phyloP scores from a whole-genome alignment of 805 yeast species.

The Lipomyces kockii region DNA sequence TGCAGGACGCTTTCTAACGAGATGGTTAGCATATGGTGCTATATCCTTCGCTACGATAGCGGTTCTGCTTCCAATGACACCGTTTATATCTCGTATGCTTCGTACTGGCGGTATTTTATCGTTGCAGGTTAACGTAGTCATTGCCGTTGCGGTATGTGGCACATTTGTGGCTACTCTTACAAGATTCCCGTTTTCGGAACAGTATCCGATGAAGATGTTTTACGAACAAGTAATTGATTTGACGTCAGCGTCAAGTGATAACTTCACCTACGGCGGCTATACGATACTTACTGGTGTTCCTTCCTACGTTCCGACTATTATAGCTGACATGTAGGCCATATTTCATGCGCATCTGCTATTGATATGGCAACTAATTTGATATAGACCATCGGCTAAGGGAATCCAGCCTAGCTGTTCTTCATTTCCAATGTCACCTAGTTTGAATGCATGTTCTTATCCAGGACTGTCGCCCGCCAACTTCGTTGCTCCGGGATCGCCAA shows the following conservation, averaged over 20 bases:
- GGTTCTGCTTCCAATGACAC: constrained; percentile 17
- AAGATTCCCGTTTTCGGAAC: constrained; percentile 23
- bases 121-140: not conserved
- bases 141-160: constrained; percentile 4
- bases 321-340: constrained; percentile 17
- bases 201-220: constrained; percentile 25
- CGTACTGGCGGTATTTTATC: constrained; percentile 9
- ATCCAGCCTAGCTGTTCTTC: constrained; percentile 8
- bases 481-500: constrained; percentile 17
- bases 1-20: not conserved
- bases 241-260: constrained; percentile 14
- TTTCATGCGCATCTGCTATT: too few species aligned
- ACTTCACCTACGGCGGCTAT: constrained; percentile 18
- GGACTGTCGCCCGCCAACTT: constrained; percentile 17
- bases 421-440: constrained; percentile 7
- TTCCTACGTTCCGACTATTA: constrained; percentile 11
- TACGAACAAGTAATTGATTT: constrained; percentile 24
- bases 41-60: constrained; percentile 8
- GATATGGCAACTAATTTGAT: not conserved
- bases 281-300: constrained; percentile 19
- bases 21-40: constrained; percentile 11
- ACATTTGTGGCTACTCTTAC: constrained; percentile 8
- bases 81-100: constrained; percentile 20
- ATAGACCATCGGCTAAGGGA: constrained; percentile 24
- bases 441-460: constrained; percentile 24